Evolutionary conservation across 2,329 filamentous ascomycete genomes (phyloP), one percentile per base, ranked within the genome.

Genomic region (Parascedosporium putredinis): DNA sequence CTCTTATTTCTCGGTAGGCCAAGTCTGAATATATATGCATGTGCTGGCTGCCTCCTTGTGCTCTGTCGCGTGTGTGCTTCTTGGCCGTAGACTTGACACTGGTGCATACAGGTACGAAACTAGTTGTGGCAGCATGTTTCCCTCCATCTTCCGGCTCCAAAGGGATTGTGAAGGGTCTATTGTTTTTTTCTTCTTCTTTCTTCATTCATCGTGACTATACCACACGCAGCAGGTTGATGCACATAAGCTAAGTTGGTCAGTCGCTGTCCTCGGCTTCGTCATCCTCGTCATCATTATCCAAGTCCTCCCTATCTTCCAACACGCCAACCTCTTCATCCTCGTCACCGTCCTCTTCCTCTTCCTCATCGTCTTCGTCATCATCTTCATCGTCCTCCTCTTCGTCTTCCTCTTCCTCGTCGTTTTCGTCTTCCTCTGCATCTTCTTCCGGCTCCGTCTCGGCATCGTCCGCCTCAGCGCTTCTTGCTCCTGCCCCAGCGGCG

Each of bases 391-490:
- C 50, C 5, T 50, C 48, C 7, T 49, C 52, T n/a, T 72, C 75
- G 4, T 58, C 59, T 0, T 60, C 62, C 1, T 61, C 61, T 1
- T 61, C 60, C 2, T 68, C 66, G 1, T 65, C 67, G 4, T 69
- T 72, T 18, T 71, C 68, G n/a, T 73, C 73, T 50, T 79, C 76
- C 1, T 70, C 66, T 4, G 69, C 67, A 38, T 71, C 66, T 4
- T 69, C 67, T 38, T 71, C 67, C 45, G 72, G 71, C 8, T 66
- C 67, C 18, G 67, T 69, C 1, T 69, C 73, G 4, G 65, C 67
- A 4, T 59, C 62, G 0, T 57, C 60, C 4, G 61, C 64, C 14
- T 62, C 67, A n/a, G n/a, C n/a, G n/a, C n/a, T n/a, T n/a, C n/a
- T n/a, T n/a, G n/a, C n/a, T n/a, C n/a, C n/a, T n/a, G n/a, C n/a